Conservation (phyloP, 345 rosid species). For the Durio zibethinus region DNA sequence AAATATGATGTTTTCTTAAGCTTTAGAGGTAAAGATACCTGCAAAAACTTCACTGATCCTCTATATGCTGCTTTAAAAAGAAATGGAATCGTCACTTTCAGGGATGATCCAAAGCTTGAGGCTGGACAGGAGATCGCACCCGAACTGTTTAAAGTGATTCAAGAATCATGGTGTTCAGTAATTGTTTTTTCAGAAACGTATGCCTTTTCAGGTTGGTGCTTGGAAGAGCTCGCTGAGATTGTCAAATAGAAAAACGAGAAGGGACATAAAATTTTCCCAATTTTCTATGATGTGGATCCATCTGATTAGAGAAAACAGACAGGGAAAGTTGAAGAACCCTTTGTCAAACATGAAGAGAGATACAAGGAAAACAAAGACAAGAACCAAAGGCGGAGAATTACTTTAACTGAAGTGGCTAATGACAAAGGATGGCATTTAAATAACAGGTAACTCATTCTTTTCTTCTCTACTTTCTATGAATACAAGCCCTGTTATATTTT, state of each 20-base stretch:
- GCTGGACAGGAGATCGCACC: background rate
- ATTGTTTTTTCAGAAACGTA: background rate
- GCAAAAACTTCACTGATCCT: background rate
- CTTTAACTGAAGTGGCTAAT: constrained; percentile 6
- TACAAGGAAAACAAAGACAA: background rate
- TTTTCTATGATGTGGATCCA: constrained; percentile 23
- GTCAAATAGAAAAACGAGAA: constrained; percentile 12
- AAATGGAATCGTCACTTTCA: background rate
- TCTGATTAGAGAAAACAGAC: constrained; percentile 8
- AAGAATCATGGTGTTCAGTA: constrained; percentile 1
- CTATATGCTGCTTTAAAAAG: background rate
- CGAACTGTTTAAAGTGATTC: background rate
- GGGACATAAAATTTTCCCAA: constrained; percentile 22
- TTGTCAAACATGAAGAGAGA: constrained; percentile 2
- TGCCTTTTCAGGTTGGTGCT: background rate
- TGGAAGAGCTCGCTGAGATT: background rate
- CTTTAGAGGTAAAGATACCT: background rate
- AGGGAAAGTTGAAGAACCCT: constrained; percentile 8
- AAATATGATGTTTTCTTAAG: background rate
- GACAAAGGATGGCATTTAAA: constrained; percentile 7
- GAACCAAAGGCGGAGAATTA: constrained; percentile 8
- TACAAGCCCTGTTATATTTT: no score
- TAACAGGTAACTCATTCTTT: background rate
- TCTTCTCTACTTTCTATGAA: background rate
- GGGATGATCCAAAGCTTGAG: background rate